Conservation (phyloP, 306 rosid genomes). For the Sphenostylis stenocarpa region DNA sequence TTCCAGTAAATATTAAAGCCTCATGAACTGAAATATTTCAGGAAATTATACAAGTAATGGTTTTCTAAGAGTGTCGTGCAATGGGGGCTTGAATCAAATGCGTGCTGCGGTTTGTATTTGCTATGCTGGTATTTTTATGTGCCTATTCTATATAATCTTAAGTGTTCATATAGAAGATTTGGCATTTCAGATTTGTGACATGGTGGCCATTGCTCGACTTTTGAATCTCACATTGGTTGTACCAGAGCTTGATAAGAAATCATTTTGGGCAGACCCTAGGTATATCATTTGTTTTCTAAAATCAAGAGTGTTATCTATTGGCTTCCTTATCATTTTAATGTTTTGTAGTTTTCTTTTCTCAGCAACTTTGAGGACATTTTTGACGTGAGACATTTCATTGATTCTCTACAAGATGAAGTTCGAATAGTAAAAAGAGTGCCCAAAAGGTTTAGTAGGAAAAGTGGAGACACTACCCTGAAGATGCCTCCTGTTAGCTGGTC, state of each 20-base stretch:
- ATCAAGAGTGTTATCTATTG: constrained; percentile 10
- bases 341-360: constrained; percentile 34
- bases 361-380: constrained; percentile 85
- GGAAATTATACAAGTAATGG: constrained; percentile 94
- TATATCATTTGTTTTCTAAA: constrained; percentile 32
- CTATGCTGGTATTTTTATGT: not conserved
- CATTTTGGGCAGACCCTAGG: constrained; percentile 96
- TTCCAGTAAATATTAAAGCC: constrained; percentile 4
- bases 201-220: constrained; percentile 84
- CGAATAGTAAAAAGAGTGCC: constrained; percentile 82
- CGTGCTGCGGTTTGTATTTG: constrained; percentile 82
- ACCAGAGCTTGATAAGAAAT: constrained; percentile 88
- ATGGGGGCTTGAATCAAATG: constrained; percentile 96
- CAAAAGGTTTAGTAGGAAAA: constrained; percentile 56
- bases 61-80: constrained; percentile 85
- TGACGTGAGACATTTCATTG: constrained; percentile 77
- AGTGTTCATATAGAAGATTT: constrained; percentile 34
- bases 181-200: constrained; percentile 79
- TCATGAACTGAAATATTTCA: constrained; percentile 36
- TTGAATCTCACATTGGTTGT: constrained; percentile 87
- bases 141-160: constrained; percentile 5
- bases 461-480: constrained; percentile 46
- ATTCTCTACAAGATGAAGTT: constrained; percentile 80
- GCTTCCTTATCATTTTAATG: constrained; percentile 29
- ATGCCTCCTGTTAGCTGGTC: constrained; percentile 98